Base-by-base conservation (phyloP, 1,139 yeast species). In the Lodderomyces elongisporus region DNA sequence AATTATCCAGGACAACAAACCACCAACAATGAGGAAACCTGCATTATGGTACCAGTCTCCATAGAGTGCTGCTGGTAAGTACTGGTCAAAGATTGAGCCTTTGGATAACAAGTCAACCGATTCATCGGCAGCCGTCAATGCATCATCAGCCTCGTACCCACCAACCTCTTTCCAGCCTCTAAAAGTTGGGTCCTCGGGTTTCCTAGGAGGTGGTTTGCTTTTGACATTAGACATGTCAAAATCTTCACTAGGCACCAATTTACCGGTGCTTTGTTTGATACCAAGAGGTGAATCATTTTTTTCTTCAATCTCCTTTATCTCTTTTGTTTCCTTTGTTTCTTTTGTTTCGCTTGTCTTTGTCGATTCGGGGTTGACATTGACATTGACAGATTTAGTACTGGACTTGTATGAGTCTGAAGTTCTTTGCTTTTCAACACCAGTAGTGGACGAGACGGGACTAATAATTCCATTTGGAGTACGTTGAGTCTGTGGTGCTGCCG, bases 1-100 rank as follows among this genome's bases (percentile, higher is more conserved):
- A 30, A 85, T 54, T 6, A 80, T 44, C 81, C 93, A 89, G 2
- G 95, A 84, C 14, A 82, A 55, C 10, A 82, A 52, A 0, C 82
- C 88, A 2, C 84, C 85, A 5, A 71, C 58, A 18, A 81, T 60
- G 43, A 87, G 64, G 30, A 77, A 70, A 0, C 75, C 96, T 12
- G 83, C 79, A 42, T 83, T 81, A 55, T 91, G 98, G 54, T 81
- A 91, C 97, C 98, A 91, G 51, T 91, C 96, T 35, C 98, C 98
- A 48, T 83, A 85, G 9, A 76, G 72, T 21, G 60, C 66, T 21
- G 82, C 79, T 2, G 94, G 91, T 35, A 89, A 62, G 48, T 79
- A 74, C 39, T 74, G 69, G 48, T 84, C 91, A 42, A 87, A 72
- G 30, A 80, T 49, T 0, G 96, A 85, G 7, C 85, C 75, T 27